Base-by-base conservation (phyloP, 2,329 filamentous ascomycete species). In the Penicillium corylophilum region DNA sequence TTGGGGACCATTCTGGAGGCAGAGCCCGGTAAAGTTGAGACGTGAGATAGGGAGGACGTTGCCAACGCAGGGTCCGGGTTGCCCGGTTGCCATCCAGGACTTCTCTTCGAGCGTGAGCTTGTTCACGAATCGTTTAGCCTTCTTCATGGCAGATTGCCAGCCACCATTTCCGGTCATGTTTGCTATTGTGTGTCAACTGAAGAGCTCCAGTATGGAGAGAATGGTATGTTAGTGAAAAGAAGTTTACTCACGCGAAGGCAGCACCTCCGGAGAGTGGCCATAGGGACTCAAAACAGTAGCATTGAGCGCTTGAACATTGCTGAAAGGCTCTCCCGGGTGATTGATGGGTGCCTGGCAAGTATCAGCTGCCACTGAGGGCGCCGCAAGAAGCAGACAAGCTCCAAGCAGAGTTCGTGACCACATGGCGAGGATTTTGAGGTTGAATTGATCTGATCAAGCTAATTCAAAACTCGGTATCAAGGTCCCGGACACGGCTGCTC, bases 51-150 rank as follows among this genome's bases (percentile, higher is more conserved):
- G 59, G 3, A 62, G 56, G n/a, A 67, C 62, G 31, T 68, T 68
- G n/a, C 66, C 66, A 16, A 68, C 65, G 38, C 66, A 69, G 0
- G 64, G 63, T 4, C 65, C 66, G 8, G 55, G 55, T 47, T 60
- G 54, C 18, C 66, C 66, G 2, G 66, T 64, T 16, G 62, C 64
- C 50, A 69, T 54, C 33, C 60, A 56, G 3, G 61, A 58, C 31
- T 69, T 69, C 44, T 69, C 64, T 24, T 61, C 58, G 2, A 59
- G 44, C 2, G 54, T 54, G 9, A 54, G 46, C 16, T 56, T 44
- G 10, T 41, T 33, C 16, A 54, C 51, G 15, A 78, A 81, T 62
- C 79, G n/a, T 28, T 54, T 51, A 8, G 46, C 53, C 22, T 54
- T 56, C 5, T 44, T n/a, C 2, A 61, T 18, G 10, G 57, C 57